Conservation (phyloP, 108 stramenopile genomes). For the Nitzschia inconspicua region DNA sequence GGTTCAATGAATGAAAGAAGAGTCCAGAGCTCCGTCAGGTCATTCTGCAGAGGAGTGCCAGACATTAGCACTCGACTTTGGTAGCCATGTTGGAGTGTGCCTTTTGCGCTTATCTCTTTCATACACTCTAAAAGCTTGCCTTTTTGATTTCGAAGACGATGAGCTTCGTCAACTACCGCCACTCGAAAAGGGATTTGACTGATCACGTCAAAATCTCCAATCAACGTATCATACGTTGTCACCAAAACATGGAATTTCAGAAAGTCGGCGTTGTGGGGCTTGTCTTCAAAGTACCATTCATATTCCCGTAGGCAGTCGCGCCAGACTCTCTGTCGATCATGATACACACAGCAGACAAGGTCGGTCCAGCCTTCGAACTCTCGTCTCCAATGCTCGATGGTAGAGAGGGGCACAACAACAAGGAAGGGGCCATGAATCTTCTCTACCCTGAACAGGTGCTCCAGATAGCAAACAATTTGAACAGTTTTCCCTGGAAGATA, state of each 20-base stretch:
- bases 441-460: constrained; percentile 91
- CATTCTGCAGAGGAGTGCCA: constrained; percentile 99
- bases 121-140: constrained; percentile 94
- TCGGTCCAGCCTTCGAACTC: constrained; percentile 98
- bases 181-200: constrained; percentile 86
- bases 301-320: constrained; percentile 96
- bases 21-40: constrained; percentile 96
- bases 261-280: constrained; percentile 94
- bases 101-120: constrained; percentile 84
- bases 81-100: constrained; percentile 84
- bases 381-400: constrained; percentile 98
- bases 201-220: constrained; percentile 87
- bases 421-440: constrained; percentile 91
- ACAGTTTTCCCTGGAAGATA: constrained; percentile 61
- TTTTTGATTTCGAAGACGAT: constrained; percentile 91
- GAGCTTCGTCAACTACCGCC: constrained; percentile 97
- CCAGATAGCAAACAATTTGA: constrained; percentile 93
- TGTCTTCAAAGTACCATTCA: constrained; percentile 96
- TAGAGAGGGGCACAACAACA: constrained; percentile 95
- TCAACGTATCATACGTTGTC: constrained; percentile 92
- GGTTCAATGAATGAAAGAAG: constrained; percentile 97
- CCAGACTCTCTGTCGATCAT: constrained; percentile 92
- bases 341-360: constrained; percentile 94
- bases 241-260: constrained; percentile 94
- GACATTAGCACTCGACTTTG: constrained; percentile 97